Evolutionary conservation across 2,329 filamentous ascomycete genomes (phyloP), one percentile per base, ranked within the genome.

Genomic region (Leptosphaerulina australis): DNA sequence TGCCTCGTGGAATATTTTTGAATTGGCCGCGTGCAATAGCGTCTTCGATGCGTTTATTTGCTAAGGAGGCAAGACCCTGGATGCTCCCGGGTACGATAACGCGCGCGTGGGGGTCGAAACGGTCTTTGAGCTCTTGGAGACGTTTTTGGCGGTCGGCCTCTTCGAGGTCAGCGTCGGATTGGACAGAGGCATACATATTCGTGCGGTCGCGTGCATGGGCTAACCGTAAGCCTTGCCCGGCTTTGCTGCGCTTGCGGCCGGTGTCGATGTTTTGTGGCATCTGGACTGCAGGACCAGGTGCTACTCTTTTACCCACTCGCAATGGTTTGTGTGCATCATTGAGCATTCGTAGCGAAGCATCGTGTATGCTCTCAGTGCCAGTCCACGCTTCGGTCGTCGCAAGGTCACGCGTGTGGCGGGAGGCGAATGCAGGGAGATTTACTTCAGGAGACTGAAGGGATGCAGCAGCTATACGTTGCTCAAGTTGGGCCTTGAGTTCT

Each of bases 21-120:
- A 99, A 97, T 68, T 96, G 89, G 0, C 94, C 94, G 24, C 91
- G 80, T 1, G 91, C 88, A 64, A 97, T 97, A 5, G 94, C 94
- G 67, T 97, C 88, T 70, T 97, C 93, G 53, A 99, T 97, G 17
- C 88, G 79, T 74, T 97, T 87, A 69, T 97, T 97, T 1, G 94
- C 94, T 40, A 97, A 74, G 0, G 88, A 88, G 3, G 88, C 83
- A 11, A 99, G 77, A 0, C 92, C 94, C 25, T 88, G 83, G 1
- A 97, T 76, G 0, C 89, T 86, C 47, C 86, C 88, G 1, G 92
- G 90, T 72, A 95, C 83, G 74, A 95, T 83, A 0, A 84, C 79
- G 36, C 91, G 81, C 3, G 86, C 88, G 1, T 81, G 83, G 0
- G 92, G 86, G 12, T 83, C 77, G 62, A 97, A 96, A 1, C 92